These are phyloP conservation scores for Amanita rubescens DNA, from an alignment of 768 basidiomycete species.

Conservation along the genomic window DNA sequence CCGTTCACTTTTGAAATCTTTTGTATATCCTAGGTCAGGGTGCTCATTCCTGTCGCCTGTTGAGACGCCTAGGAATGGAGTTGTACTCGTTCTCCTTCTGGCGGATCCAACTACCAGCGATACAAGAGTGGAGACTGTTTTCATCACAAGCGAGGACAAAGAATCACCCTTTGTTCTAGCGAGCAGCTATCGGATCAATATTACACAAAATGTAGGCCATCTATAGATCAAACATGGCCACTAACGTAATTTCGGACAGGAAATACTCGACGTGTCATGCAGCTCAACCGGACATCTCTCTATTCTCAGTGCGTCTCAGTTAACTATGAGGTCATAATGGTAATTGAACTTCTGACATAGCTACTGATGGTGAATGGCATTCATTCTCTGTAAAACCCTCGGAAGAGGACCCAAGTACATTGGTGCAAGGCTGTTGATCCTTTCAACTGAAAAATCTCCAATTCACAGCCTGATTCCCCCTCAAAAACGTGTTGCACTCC, in stretches of 20 bases:
- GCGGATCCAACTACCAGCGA: conserved; percentile 1
- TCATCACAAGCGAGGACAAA: neutral
- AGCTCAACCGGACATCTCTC: conserved; percentile 43
- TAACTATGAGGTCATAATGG: neutral
- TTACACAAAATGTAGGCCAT: conserved; percentile 25
- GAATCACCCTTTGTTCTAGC: neutral
- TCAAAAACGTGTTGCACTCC: conserved; percentile 25
- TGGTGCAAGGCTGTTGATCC: conserved; percentile 9
- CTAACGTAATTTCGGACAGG: conserved; percentile 19
- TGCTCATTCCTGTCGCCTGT: conserved; percentile 22
- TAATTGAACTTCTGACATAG: conserved; percentile 20
- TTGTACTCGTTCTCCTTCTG: conserved; percentile 16
- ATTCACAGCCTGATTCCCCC: conserved; percentile 13
- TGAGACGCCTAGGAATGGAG: conserved; percentile 15
- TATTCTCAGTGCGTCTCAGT: conserved; percentile 35
- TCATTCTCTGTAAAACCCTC: conserved; percentile 21
- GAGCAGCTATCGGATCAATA: conserved; percentile 20
- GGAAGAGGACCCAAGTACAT: conserved; percentile 23
- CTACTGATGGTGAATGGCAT: conserved; percentile 36
- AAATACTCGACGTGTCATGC: conserved; percentile 32
- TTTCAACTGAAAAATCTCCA: conserved; percentile 18
- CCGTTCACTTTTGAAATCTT: conserved; percentile 12
- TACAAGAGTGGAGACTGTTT: neutral
- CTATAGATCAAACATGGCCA: conserved; percentile 5
- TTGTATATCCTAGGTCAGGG: conserved; percentile 10